Conservation (phyloP, 1,284 basidiomycete genomes). For the Moesziomyces globuligerus region DNA sequence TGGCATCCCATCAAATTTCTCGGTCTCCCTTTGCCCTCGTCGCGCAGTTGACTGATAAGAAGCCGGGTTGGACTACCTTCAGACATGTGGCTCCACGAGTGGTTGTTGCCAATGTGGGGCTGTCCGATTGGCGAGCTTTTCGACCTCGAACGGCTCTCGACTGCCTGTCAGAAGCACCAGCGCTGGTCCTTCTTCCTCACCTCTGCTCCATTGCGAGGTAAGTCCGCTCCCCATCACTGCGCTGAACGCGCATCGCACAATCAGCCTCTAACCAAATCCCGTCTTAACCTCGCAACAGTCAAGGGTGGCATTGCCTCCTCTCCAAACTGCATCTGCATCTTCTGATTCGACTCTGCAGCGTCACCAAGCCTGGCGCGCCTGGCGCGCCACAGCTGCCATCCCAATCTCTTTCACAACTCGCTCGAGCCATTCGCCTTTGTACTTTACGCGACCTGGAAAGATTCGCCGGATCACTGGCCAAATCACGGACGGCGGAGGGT, state of each 20-base stretch:
- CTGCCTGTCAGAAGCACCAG: conserved; percentile 31
- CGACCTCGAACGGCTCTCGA: conserved; percentile 37
- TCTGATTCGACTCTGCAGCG: conserved; percentile 4
- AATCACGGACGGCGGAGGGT: too few relatives aligned
- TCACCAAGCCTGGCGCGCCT: background rate
- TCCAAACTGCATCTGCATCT: conserved; percentile 45
- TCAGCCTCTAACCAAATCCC: too few relatives aligned
- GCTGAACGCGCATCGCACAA: background rate
- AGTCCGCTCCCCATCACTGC: background rate
- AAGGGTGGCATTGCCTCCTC: conserved; percentile 45
- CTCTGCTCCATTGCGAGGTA: conserved; percentile 40
- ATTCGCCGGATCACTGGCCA: too few relatives aligned
- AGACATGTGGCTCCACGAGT: conserved; percentile 47
- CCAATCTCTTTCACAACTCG: background rate
- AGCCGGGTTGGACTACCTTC: too few relatives aligned
- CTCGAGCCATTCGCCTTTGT: background rate
- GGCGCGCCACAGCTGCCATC: too few relatives aligned
- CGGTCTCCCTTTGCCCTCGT: too few relatives aligned
- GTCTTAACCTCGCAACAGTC: too few relatives aligned
- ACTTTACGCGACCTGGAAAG: background rate
- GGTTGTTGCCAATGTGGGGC: conserved; percentile 43
- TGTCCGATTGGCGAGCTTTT: conserved; percentile 48
- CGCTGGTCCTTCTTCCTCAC: conserved; percentile 50
- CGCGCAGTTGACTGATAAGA: too few relatives aligned
- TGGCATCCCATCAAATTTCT: too few relatives aligned